These are phyloP conservation scores for Populus deltoides DNA, from an alignment of 345 rosid genomes.

Conservation along the genomic window DNA sequence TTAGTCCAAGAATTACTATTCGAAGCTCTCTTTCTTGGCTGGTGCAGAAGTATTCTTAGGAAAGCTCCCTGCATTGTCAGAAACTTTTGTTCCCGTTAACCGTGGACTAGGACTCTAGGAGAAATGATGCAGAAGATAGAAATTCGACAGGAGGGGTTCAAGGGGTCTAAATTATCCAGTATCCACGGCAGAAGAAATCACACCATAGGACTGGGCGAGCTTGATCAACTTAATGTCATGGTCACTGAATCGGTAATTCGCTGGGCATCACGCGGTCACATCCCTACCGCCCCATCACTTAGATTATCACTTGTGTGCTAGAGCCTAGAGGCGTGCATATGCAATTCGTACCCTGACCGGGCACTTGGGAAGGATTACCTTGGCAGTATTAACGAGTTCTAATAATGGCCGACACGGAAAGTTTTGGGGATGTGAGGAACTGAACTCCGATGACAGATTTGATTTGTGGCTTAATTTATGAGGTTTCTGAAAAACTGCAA, in stretches of 20 bases:
- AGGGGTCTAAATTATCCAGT: slow-evolving; percentile 41
- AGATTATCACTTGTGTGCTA: slow-evolving; percentile 74
- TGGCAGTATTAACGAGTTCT: not conserved
- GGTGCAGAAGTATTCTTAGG: slow-evolving; percentile 37
- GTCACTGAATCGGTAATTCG: slow-evolving; percentile 67
- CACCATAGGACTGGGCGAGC: slow-evolving; percentile 67
- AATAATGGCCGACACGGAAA: not conserved
- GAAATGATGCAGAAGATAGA: slow-evolving; percentile 39
- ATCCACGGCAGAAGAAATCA: slow-evolving; percentile 61
- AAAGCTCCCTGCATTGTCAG: slow-evolving; percentile 35
- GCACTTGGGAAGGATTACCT: not conserved
- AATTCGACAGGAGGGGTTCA: slow-evolving; percentile 33
- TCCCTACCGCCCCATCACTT: slow-evolving; percentile 67
- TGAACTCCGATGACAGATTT: slow-evolving; percentile 19
- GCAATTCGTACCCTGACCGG: not conserved
- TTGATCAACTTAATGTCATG: slow-evolving; percentile 53
- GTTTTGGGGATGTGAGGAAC: slow-evolving; percentile 13
- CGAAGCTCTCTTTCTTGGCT: slow-evolving; percentile 4
- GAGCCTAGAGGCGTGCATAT: slow-evolving; percentile 24
- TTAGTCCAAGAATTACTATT: not conserved
- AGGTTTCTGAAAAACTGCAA: not conserved
- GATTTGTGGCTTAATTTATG: not conserved
- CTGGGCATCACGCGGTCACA: slow-evolving; percentile 80
- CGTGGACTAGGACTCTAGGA: slow-evolving; percentile 27
- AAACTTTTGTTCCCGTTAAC: slow-evolving; percentile 28